Evolutionary conservation across 768 basidiomycete species (phyloP).

Genomic region (Pholiota molesta): DNA sequence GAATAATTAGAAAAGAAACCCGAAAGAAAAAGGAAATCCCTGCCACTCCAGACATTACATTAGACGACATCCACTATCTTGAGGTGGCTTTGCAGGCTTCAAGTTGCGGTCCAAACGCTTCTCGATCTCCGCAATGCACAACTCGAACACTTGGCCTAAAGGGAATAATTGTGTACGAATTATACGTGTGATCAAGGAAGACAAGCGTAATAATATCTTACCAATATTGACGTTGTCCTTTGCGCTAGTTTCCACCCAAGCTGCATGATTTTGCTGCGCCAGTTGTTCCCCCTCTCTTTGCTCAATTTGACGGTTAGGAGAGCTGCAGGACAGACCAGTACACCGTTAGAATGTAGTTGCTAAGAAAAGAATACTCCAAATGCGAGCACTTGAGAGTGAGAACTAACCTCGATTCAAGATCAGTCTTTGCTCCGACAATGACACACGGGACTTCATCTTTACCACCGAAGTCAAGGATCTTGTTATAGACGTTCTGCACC

Average conservation of each 20-base stretch:
- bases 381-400: neutral
- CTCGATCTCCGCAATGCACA: slow-evolving; percentile 80
- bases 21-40: neutral
- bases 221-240: slow-evolving; percentile 82
- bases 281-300: slow-evolving; percentile 68
- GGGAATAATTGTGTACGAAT: neutral
- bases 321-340: neutral
- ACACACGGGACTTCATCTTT: slow-evolving; percentile 84
- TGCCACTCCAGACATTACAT: slow-evolving; percentile 44
- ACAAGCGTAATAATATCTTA: slow-evolving; percentile 38
- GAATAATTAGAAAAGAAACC: neutral
- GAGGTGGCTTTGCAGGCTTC: slow-evolving; percentile 40
- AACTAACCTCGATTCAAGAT: slow-evolving; percentile 73
- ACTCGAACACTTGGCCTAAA: slow-evolving; percentile 76
- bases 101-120: slow-evolving; percentile 47
- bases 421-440: slow-evolving; percentile 88
- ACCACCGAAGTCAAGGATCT: slow-evolving; percentile 87
- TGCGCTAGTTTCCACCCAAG: slow-evolving; percentile 87
- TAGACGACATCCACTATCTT: slow-evolving; percentile 48
- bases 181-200: slow-evolving; percentile 1
- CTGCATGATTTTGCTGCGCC: slow-evolving; percentile 68
- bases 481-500: slow-evolving; percentile 89
- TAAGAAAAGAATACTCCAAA: neutral
- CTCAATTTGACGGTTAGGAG: slow-evolving; percentile 64
- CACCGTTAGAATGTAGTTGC: neutral